Evolutionary conservation across 371 early-diverging fungal species (phyloP).

Genomic region (Ordospora pajunii): DNA sequence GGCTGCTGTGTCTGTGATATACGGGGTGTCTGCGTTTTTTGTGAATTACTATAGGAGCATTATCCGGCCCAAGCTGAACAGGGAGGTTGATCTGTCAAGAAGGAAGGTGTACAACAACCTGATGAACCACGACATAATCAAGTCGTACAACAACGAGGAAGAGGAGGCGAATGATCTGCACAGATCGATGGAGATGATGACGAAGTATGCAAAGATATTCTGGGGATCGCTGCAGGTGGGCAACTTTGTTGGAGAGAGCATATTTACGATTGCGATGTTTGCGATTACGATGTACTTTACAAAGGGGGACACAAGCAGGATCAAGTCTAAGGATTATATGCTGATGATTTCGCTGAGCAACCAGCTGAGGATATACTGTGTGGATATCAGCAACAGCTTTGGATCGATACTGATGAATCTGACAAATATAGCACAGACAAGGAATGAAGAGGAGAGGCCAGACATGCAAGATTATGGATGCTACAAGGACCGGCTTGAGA

Average conservation of each 20-base stretch:
- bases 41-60: conserved; percentile 52
- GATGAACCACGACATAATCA: conserved; percentile 52
- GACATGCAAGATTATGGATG: background rate
- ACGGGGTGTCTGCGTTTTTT: conserved; percentile 35
- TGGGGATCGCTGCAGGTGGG: conserved; percentile 46
- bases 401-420: background rate
- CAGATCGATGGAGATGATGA: conserved; percentile 7
- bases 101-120: conserved; percentile 45
- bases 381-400: conserved; percentile 16
- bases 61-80: conserved; percentile 50
- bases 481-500: background rate
- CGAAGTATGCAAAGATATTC: conserved; percentile 18
- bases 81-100: conserved; percentile 16
- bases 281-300: conserved; percentile 11
- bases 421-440: conserved; percentile 26
- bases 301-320: conserved; percentile 10
- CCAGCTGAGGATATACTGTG: conserved; percentile 29
- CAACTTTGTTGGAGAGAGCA: conserved; percentile 49
- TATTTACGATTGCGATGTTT: conserved; percentile 35
- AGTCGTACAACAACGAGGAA: conserved; percentile 39
- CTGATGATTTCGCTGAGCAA: conserved; percentile 13
- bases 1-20: conserved; percentile 19
- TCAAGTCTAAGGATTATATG: conserved; percentile 8
- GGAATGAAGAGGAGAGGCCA: background rate
- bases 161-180: conserved; percentile 46